Conservation (phyloP, 768 basidiomycete genomes). For the Paxillus ammoniavirescens region DNA sequence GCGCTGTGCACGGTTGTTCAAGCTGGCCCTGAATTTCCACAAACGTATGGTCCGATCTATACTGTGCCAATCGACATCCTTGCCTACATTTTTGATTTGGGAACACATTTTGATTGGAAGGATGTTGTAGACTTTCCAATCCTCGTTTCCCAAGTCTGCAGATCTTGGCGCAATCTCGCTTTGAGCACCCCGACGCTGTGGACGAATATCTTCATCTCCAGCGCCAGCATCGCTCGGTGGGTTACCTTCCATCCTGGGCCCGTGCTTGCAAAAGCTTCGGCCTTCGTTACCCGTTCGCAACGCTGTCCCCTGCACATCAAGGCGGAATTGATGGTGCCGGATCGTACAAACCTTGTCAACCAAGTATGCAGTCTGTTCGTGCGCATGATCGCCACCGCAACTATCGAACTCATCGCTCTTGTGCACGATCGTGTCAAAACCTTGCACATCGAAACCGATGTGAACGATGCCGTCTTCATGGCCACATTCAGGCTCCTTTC, state of each 20-base stretch:
- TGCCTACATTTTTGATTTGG: constrained; percentile 54
- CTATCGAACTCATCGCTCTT: not conserved
- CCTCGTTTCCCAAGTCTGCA: constrained; percentile 59
- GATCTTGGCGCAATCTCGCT: constrained; percentile 53
- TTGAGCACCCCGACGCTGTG: constrained; percentile 58
- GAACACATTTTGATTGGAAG: constrained; percentile 9
- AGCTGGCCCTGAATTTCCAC: not conserved
- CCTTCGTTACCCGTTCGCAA: not conserved
- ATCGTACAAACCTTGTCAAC: not conserved
- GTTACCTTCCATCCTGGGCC: not conserved
- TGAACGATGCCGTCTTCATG: not conserved
- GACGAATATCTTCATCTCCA: constrained; percentile 22
- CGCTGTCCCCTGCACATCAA: not conserved
- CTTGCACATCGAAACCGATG: not conserved
- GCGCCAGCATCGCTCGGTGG: not conserved
- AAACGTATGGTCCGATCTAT: not conserved
- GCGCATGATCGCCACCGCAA: not conserved
- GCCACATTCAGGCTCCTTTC: not conserved
- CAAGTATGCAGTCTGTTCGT: not conserved
- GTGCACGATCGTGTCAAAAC: not conserved
- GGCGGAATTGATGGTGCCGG: not conserved
- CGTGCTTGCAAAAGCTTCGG: not conserved
- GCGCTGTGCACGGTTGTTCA: not conserved
- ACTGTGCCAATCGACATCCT: constrained; percentile 35
- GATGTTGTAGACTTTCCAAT: constrained; percentile 47